Percentiles rank a stretch among this genome's conserved stretches.
Conservation (phyloP, 2,329 filamentous ascomycete species). For the Orbilia blumenaviensis region DNA sequence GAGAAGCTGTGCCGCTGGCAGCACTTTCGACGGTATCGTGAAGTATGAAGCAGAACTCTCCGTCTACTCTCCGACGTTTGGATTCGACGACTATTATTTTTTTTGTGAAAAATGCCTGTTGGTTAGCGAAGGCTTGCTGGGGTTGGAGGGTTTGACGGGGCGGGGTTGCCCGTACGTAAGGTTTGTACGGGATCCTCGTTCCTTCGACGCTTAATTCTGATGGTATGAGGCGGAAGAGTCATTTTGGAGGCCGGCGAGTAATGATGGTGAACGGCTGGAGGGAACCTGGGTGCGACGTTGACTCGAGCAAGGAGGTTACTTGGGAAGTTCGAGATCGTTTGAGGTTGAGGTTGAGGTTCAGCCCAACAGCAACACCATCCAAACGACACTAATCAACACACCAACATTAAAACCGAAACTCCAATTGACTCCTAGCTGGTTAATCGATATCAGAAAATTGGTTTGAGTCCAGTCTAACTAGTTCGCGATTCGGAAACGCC, state of each 20-base stretch:
- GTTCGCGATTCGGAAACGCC: neutral
- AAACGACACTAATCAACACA: neutral
- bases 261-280: neutral
- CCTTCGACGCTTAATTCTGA: constrained; percentile 57
- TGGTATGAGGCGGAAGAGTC: constrained; percentile 58
- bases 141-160: constrained; percentile 11
- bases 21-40: constrained; percentile 44
- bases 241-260: constrained; percentile 8
- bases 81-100: constrained; percentile 50
- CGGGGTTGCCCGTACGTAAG: constrained; percentile 52
- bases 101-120: neutral
- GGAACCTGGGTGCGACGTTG: neutral
- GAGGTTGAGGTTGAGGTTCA: constrained; percentile 19
- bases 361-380: constrained; percentile 6
- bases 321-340: constrained; percentile 5
- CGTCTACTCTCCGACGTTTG: constrained; percentile 51
- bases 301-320: neutral
- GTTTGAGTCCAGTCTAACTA: too few species aligned
- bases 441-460: too few species aligned
- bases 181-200: constrained; percentile 57
- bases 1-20: constrained; percentile 7
- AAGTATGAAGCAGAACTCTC: constrained; percentile 50
- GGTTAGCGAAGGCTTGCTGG: constrained; percentile 11
- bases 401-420: neutral
- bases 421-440: too few species aligned